Evolutionary conservation across 2,329 filamentous ascomycete species (phyloP), one percentile per base, ranked within the genome.

Genomic region (Tolypocladium tropicale): DNA sequence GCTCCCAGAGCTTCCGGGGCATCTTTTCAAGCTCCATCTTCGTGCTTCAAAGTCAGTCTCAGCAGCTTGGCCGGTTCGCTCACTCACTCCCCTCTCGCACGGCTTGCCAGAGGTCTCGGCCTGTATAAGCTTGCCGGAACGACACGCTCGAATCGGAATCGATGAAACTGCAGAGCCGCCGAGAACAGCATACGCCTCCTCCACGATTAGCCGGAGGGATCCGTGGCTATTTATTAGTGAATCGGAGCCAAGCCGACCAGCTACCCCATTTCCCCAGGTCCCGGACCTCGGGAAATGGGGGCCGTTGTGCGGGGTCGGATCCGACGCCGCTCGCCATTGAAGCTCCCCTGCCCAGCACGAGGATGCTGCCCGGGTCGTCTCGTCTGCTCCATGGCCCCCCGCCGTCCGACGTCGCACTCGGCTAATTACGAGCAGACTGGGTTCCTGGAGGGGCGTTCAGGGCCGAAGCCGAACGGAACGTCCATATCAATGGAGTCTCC

Each of bases 1-100:
- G 84, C 69, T 86, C 81, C 85, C 85, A 88, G 55, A 88, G 78
- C 74, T 86, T 86, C 56, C 81, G 74, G 6, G 82, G 82, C 54
- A 76, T 64, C 54, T 64, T 67, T 39, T 63, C 60, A 12, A 67
- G 54, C 49, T 69, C 67, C 69, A 72, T 74, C 37, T 46, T 59
- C 23, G 3, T 21, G 6, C 21, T 36, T 5, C 30, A 28, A 21
- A 11, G n/a, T n/a, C n/a, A n/a, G n/a, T n/a, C n/a, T n/a, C n/a
- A n/a, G n/a, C n/a, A n/a, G n/a, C n/a, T n/a, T n/a, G n/a, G n/a
- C 28, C 28, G 6, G 4, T n/a, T 16, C 25, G n/a, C 25, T 28
- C 25, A 6, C 16, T 9, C 41, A 10, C 11, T 16, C 39, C 11
- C 14, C 21, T n/a, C 14, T 21, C n/a, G n/a, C n/a, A 14, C 21